Evolutionary conservation across 352 stramenopile genomes (phyloP).

Genomic region (Phytopythium cucurbitacearum): DNA sequence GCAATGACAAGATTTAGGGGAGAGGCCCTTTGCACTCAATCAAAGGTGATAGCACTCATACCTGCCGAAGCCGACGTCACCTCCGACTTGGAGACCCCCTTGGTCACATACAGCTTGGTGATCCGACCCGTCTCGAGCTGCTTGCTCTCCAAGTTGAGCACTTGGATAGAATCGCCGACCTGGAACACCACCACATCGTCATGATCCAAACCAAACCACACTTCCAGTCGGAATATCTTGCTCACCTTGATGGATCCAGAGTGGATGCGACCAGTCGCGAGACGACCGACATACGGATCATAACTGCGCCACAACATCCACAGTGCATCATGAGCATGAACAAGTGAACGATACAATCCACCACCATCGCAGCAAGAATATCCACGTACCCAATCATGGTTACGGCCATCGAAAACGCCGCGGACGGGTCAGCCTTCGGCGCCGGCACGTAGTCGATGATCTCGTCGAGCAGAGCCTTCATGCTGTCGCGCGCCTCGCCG

Average conservation of each 20-base stretch:
- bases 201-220: slow-evolving; percentile 1
- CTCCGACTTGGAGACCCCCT: slow-evolving; percentile 80
- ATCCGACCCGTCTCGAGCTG: slow-evolving; percentile 74
- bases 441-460: slow-evolving; percentile 93
- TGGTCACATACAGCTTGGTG: slow-evolving; percentile 88
- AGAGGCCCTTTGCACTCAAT: too few species aligned
- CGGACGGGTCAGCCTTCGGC: slow-evolving; percentile 71
- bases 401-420: slow-evolving; percentile 94
- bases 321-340: neutral
- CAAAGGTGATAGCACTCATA: slow-evolving; percentile 9
- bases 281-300: slow-evolving; percentile 96
- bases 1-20: neutral
- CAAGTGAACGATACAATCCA: neutral
- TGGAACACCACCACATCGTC: slow-evolving; percentile 9
- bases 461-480: slow-evolving; percentile 96
- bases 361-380: neutral
- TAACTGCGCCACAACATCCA: slow-evolving; percentile 58
- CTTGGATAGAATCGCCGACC: slow-evolving; percentile 86
- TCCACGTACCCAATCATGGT: slow-evolving; percentile 88
- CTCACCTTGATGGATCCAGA: slow-evolving; percentile 83
- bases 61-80: slow-evolving; percentile 82
- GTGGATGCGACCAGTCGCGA: slow-evolving; percentile 95
- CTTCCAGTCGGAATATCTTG: neutral
- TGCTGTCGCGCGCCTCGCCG: slow-evolving; percentile 67
- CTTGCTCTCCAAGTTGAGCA: slow-evolving; percentile 86